These are phyloP conservation scores for Saturnispora quitensis DNA, from an alignment of 805 yeast species.

Conservation along the genomic window DNA sequence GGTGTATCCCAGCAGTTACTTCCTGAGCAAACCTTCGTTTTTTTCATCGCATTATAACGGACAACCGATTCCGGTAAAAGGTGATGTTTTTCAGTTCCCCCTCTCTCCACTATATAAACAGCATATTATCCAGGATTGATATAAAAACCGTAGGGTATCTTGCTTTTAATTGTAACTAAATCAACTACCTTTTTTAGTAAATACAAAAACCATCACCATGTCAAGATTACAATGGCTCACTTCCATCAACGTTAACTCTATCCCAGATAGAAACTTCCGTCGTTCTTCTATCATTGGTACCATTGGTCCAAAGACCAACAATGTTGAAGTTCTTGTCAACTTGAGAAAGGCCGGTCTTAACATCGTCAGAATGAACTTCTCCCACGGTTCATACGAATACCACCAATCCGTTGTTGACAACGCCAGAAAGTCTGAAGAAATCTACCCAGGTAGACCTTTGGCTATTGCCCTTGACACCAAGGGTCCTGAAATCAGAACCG, in stretches of 20 bases:
- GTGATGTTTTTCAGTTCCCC: background rate
- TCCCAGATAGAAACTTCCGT: conserved; percentile 75
- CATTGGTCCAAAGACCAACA: conserved; percentile 97
- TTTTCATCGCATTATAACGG: background rate
- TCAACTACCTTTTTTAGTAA: background rate
- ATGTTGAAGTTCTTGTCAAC: conserved; percentile 70
- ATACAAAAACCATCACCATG: background rate
- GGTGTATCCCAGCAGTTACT: background rate
- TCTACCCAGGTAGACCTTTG: conserved; percentile 90
- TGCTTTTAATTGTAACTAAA: background rate
- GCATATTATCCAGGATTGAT: background rate
- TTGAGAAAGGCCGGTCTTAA: conserved; percentile 96
- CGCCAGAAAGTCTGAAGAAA: conserved; percentile 86
- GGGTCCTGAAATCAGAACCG: conserved; percentile 99
- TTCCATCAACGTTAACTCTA: conserved; percentile 58
- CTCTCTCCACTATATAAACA: background rate
- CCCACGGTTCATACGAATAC: conserved; percentile 97
- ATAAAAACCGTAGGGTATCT: background rate
- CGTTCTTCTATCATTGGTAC: conserved; percentile 97
- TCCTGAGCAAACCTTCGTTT: background rate
- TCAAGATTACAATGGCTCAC: conserved; percentile 75
- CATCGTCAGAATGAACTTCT: conserved; percentile 98
- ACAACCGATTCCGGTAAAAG: background rate
- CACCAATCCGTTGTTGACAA: conserved; percentile 96
- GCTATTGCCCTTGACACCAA: conserved; percentile 98